These are phyloP conservation scores for Malbranchea cinnamomea DNA, from an alignment of 2,329 filamentous ascomycete genomes.

Conservation along the genomic window DNA sequence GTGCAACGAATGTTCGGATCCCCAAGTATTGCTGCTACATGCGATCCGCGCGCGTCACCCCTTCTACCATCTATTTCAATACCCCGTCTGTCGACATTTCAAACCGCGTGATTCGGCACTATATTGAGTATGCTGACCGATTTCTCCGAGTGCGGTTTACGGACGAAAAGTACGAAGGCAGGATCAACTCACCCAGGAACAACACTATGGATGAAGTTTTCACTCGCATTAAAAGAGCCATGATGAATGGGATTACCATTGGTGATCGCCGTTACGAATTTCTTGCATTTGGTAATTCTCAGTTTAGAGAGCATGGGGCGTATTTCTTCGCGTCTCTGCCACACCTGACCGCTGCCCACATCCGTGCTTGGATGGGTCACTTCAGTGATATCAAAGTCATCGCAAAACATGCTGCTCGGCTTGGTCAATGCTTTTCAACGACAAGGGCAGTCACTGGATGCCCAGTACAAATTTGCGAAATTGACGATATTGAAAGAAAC, in stretches of 20 bases:
- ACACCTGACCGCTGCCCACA: conserved; percentile 54
- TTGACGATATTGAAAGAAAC: conserved; percentile 56
- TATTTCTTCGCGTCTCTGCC: conserved; percentile 76
- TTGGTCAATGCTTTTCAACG: conserved; percentile 93
- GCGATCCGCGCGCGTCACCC: conserved; percentile 66
- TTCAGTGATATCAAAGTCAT: conserved; percentile 68
- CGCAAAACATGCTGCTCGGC: conserved; percentile 77
- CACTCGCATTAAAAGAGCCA: conserved; percentile 53
- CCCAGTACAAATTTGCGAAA: conserved; percentile 40
- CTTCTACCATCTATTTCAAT: conserved; percentile 64
- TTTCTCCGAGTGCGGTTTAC: conserved; percentile 85
- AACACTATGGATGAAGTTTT: conserved; percentile 55
- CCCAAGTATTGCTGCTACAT: conserved; percentile 62
- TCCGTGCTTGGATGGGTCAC: conserved; percentile 73
- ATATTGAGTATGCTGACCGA: conserved; percentile 51
- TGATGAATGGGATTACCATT: conserved; percentile 66
- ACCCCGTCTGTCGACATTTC: conserved; percentile 72
- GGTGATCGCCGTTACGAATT: conserved; percentile 76
- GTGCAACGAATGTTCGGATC: conserved; percentile 37
- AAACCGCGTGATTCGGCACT: conserved; percentile 70
- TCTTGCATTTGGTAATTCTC: conserved; percentile 87
- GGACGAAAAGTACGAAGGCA: conserved; percentile 55
- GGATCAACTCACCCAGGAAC: conserved; percentile 43
- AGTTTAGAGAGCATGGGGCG: conserved; percentile 79
- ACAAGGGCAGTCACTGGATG: conserved; percentile 59